These are phyloP conservation scores for Pyrenochaeta sp. DNA, from an alignment of 2,329 filamentous ascomycete species.

Conservation along the genomic window DNA sequence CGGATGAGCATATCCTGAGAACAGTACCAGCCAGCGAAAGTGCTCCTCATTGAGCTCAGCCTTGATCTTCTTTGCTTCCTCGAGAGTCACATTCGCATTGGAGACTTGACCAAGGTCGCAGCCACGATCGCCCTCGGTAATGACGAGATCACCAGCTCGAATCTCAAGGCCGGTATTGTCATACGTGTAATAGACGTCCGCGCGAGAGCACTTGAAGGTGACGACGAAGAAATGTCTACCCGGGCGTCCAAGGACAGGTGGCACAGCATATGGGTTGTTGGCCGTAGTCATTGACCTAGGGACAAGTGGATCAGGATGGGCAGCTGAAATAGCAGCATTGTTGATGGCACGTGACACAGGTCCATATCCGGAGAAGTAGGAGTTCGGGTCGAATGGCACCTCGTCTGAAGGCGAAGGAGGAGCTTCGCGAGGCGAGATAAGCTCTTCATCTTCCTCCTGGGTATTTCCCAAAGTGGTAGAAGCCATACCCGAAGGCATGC, in stretches of 20 bases:
- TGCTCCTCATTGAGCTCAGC: conserved; percentile 94
- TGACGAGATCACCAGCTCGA: conserved; percentile 91
- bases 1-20: conserved; percentile 68
- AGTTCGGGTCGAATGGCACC: conserved; percentile 59
- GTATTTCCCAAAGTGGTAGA: conserved; percentile 38
- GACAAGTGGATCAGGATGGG: conserved; percentile 42
- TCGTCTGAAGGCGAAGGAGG: conserved; percentile 61
- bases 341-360: conserved; percentile 46
- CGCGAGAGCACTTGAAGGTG: conserved; percentile 93
- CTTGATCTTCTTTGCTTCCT: conserved; percentile 86
- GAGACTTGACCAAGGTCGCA: conserved; percentile 94
- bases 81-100: conserved; percentile 85
- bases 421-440: conserved; percentile 31
- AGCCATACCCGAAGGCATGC: conserved; percentile 31
- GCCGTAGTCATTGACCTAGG: conserved; percentile 29
- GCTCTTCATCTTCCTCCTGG: conserved; percentile 40
- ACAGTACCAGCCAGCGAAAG: conserved; percentile 99
- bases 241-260: conserved; percentile 37
- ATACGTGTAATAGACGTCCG: conserved; percentile 96
- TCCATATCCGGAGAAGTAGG: conserved; percentile 48
- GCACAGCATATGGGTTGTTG: conserved; percentile 45
- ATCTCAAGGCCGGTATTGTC: conserved; percentile 92
- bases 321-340: conserved; percentile 44
- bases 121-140: conserved; percentile 95
- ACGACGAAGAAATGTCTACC: conserved; percentile 75